Base-by-base conservation (phyloP, 305 asterid species). In the Rubia tinctorum region DNA sequence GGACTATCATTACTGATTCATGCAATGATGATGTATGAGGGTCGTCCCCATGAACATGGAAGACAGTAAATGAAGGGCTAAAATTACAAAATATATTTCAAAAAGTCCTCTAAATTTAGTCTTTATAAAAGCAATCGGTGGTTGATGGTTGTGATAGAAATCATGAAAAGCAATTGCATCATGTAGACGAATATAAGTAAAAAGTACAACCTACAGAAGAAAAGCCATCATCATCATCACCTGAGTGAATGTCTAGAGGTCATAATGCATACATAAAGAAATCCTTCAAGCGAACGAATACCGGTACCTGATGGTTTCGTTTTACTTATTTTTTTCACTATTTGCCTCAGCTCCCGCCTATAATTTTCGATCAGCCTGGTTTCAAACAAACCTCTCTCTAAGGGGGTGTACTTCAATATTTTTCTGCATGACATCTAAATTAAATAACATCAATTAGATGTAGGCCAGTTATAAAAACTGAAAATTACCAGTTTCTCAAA, bases 1-100 rank as follows among this genome's bases (percentile, higher is more conserved):
- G 96, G 91, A 76, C 89, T 93, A 76, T 88, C 98, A 66, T 91
- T 91, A 78, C 91, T 88, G 80, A 94, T 84, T 42, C 97, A 94
- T 30, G 97, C 97, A 78, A 94, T 91, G 53, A 94, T 94, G 68
- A 97, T 97, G 96, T 85, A 76, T 90, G 98, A 78, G 98, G 97
- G 76, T 91, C 98, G 77, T 91, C 93, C 9, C 98, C 98, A 79
- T 94, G 97, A 23, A 91, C 93, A 86, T 94, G 97, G 71, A 84
- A 8, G 53, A 94, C 98, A 17, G 97, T 86, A 82, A 94, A 94
- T 77, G 85, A 88, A 4, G 98, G 97, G 76, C 97, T 97, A 63
- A 94, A 94, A 88, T 94, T 97, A 84, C 95, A 94, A 75, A 94
- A 94, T 1, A 81, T 84, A 74, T 81, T 85, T 47, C 97, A 85